Evolutionary conservation across 2,329 filamentous ascomycete genomes (phyloP), one percentile per base, ranked within the genome.

Genomic region (Trichoderma breve): DNA sequence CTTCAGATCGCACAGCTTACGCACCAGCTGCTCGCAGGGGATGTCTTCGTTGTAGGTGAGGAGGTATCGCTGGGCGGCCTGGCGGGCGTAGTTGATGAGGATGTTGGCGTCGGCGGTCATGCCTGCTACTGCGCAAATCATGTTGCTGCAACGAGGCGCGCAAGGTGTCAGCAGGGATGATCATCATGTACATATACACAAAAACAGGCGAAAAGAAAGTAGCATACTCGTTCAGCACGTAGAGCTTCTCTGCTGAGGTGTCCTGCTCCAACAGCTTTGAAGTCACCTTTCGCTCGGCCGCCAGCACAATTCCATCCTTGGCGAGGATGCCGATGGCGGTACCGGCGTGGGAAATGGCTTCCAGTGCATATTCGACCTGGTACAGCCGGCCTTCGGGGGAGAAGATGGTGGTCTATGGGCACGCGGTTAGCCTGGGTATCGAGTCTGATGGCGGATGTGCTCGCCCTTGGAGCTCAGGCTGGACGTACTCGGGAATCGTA

Each of bases 91-190:
- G 88, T 99, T 99, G 90, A 99, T 99, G 82, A 99, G 94, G 83
- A 99, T 99, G 87, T 99, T 99, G 83, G 96, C 96, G 82, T 99
- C 96, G 80, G 96, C 96, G 60, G 95, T 99, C 95, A 99, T 98
- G 81, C 96, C 96, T 78, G 96, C 96, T 73, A 99, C 96, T 74
- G 96, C 96, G 84, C 95, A 98, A 84, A 99, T 98, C 97, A 99
- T 99, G 87, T 99, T 99, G 86, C 95, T 98, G 32, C 3, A 14
- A 76, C 6, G 18, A 12, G 39, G 18, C 34, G 18, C 34, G 14
- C 28, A 32, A 34, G 12, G 2, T n/a, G 36, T 61, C 36, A 51
- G 66, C 6, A 12, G 15, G 32, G 24, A 26, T 3, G 8, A 39
- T 15, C 2, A 36, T 14, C 4, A 12, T 12, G 34, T 21, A 3